Evolutionary conservation across 2,329 filamentous ascomycete species (phyloP), one percentile per base, ranked within the genome.

Genomic region (Dothistroma pini): DNA sequence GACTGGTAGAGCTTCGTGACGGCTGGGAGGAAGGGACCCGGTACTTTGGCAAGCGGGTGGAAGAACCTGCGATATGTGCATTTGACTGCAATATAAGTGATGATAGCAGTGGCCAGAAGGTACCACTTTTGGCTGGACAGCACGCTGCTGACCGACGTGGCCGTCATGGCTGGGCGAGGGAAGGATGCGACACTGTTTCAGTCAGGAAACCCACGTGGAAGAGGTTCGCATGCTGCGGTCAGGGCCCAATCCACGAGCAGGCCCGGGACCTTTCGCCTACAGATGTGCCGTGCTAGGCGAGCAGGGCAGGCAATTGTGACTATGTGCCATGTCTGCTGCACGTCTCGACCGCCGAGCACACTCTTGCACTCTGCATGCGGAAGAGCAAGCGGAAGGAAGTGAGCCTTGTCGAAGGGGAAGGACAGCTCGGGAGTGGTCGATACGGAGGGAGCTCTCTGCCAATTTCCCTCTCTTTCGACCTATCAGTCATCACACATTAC

Each of bases 81-180:
- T 14, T 51, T 44, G 32, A 49, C 12, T 41, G 50, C 50, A 25
- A 53, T 53, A 25, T 53, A 53, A 21, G 50, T 31, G 8, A 34
- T 14, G 16, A 65, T 49, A 7, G 63, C 60, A 31, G 63, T 57
- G 32, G 63, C 50, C 22, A 73, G 50, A 71, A 70, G 1, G 75
- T 75, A 25, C 75, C 76, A 53, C 14, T 34, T 53, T 16, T 2
- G 75, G 75, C 57, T 76, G 74, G 14, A 62, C 66, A 12, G 75
- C 71, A 6, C 77, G 71, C 10, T 75, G 76, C 61, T 77, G 76
- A 19, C 75, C 64, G 32, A 72, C 74, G 41, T 44, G 41, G 4
- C 41, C 14, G 41, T 3, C 41, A 44, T 44, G n/a, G 41, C 41
- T 16, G 16, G 41, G 41, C 8, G 41, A 8, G 2, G 41, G 41